Conservation (phyloP, 768 basidiomycete species). For the Pisolithus tinctorius region DNA sequence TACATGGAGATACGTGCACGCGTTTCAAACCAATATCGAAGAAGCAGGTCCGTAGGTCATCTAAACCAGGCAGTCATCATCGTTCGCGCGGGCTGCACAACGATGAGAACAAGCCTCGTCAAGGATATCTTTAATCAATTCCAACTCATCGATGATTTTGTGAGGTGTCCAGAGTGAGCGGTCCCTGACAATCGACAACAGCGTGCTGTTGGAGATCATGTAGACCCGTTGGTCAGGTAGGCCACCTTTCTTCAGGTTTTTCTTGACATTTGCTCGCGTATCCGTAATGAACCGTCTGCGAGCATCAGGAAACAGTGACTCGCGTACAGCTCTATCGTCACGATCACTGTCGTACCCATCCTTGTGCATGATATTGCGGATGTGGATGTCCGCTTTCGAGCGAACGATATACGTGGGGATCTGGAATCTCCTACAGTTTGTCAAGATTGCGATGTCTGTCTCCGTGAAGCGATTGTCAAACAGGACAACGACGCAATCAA, state of each 20-base stretch:
- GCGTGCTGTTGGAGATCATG: conserved; percentile 11
- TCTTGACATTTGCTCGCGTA: conserved; percentile 10
- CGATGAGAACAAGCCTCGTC: conserved; percentile 8
- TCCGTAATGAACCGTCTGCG: conserved; percentile 13
- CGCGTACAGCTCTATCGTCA: not conserved
- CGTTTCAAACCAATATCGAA: too few relatives aligned
- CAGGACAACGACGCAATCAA: conserved; percentile 11
- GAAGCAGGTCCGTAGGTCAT: too few relatives aligned
- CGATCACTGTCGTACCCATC: conserved; percentile 5
- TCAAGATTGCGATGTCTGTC: conserved; percentile 10
- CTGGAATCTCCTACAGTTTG: conserved; percentile 8
- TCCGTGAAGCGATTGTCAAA: conserved; percentile 13
- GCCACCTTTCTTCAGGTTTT: conserved; percentile 10
- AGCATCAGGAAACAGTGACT: conserved; percentile 7
- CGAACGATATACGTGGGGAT: conserved; percentile 13
- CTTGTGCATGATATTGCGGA: conserved; percentile 8
- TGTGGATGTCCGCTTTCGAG: conserved; percentile 13
- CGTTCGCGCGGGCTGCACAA: not conserved
- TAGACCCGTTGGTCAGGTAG: conserved; percentile 18
- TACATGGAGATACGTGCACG: too few relatives aligned
- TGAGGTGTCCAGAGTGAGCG: not conserved
- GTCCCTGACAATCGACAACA: conserved; percentile 7
- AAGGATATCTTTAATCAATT: not conserved
- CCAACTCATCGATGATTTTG: not conserved
- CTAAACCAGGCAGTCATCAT: not conserved